Evolutionary conservation across 176 grass and related monocot genomes (phyloP).

Genomic region (Avena eriantha): DNA sequence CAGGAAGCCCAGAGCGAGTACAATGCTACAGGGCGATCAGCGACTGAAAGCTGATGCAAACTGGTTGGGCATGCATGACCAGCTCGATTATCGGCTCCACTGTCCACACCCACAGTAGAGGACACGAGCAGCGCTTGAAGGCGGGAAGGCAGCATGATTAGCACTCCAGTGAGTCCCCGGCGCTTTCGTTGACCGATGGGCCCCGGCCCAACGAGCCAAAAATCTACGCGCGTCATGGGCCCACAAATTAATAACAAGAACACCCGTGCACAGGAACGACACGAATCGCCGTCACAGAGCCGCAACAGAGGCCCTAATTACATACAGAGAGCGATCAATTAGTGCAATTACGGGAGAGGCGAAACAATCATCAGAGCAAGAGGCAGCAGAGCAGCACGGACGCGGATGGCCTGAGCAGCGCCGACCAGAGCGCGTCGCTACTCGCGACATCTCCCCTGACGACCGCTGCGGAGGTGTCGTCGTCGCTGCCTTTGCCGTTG

Average conservation of each 20-base stretch:
- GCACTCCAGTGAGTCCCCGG: neutral
- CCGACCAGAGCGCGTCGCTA: neutral
- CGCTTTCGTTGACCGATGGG: conserved; percentile 40
- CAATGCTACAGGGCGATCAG: neutral
- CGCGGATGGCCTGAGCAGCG: conserved; percentile 8
- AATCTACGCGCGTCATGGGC: neutral
- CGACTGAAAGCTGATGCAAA: neutral
- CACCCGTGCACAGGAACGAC: neutral
- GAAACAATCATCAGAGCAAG: conserved; percentile 42
- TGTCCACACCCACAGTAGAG: neutral
- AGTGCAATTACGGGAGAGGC: neutral
- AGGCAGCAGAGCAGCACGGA: conserved; percentile 48
- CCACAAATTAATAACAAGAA: neutral
- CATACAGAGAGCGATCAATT: conserved; percentile 31
- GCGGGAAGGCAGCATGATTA: neutral
- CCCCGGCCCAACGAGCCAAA: conserved; percentile 27
- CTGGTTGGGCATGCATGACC: neutral
- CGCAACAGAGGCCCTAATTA: conserved; percentile 23
- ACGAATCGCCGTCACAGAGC: neutral
- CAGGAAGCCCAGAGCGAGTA: neutral
- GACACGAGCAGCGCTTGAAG: neutral
- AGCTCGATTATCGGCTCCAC: neutral
- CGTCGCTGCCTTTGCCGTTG: neutral
- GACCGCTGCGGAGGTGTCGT: neutral
- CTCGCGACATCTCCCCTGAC: neutral